Evolutionary conservation across 805 yeast genomes (phyloP).

Genomic region (Yarrowia sp.): DNA sequence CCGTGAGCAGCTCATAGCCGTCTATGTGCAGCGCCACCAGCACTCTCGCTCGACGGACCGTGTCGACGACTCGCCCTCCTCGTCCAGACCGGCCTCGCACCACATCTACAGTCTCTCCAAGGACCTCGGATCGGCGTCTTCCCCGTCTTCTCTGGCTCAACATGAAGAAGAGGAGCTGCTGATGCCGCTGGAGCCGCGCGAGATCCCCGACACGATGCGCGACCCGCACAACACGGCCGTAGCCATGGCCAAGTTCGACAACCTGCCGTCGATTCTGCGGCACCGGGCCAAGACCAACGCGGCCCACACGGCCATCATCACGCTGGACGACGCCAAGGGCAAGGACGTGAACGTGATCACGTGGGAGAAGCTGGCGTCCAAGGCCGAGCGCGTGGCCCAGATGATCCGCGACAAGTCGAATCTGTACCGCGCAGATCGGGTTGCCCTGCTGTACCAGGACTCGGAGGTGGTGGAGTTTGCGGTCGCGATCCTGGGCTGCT

Average conservation of each 20-base stretch:
- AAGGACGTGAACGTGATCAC: slow-evolving; percentile 72
- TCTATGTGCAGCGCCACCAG: slow-evolving; percentile 28
- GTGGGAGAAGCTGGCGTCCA: slow-evolving; percentile 84
- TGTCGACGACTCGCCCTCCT: slow-evolving; percentile 7
- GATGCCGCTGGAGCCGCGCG: slow-evolving; percentile 63
- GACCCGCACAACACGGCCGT: slow-evolving; percentile 42
- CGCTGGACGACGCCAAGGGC: slow-evolving; percentile 67
- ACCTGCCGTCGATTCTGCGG: slow-evolving; percentile 68
- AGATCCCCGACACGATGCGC: slow-evolving; percentile 40
- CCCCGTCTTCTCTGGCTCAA: slow-evolving; percentile 1
- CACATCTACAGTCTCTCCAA: slow-evolving; percentile 23
- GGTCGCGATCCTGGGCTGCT: slow-evolving; percentile 84
- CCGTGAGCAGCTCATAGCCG: slow-evolving; percentile 45
- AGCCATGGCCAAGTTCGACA: slow-evolving; percentile 46
- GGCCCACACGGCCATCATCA: slow-evolving; percentile 67
- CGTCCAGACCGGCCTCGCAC: slow-evolving; percentile 28
- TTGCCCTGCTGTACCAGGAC: slow-evolving; percentile 77
- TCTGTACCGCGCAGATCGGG: slow-evolving; percentile 77
- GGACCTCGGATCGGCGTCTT: slow-evolving; percentile 25
- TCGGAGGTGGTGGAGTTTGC: slow-evolving; percentile 82
- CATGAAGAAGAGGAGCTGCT: slow-evolving; percentile 43
- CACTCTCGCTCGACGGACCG: slow-evolving; percentile 4
- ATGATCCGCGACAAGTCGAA: slow-evolving; percentile 71
- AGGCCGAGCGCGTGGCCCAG: slow-evolving; percentile 85
- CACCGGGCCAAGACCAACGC: slow-evolving; percentile 66